A percentile compares a stretch with the other conserved stretches of the same genome.
Conservation (phyloP, 2,329 filamentous ascomycete species). For the Sporothrix phasma region DNA sequence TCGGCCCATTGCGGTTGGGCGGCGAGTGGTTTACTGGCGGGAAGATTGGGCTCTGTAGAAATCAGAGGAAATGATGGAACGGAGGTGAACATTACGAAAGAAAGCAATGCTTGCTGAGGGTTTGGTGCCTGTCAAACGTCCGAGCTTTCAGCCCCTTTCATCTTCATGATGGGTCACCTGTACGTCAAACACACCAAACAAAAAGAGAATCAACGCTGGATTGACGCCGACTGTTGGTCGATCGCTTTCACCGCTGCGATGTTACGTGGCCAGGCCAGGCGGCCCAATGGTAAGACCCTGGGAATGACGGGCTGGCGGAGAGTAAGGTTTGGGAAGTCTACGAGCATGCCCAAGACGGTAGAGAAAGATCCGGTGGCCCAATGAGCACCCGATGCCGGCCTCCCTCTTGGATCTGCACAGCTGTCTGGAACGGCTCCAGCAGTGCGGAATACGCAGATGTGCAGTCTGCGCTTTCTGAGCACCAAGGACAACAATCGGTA, state of each 20-base stretch:
- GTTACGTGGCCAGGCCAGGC: background rate
- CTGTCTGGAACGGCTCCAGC: background rate
- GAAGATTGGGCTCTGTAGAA: background rate
- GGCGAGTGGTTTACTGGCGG: background rate
- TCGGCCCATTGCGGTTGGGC: background rate
- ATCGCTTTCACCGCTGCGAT: background rate
- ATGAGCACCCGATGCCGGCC: background rate
- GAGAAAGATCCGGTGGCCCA: background rate
- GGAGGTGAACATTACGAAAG: background rate
- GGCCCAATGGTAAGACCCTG: constrained; percentile 4
- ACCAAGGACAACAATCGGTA: background rate
- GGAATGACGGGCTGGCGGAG: background rate
- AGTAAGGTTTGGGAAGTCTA: background rate
- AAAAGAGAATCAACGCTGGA: too few species aligned
- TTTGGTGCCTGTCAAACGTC: background rate
- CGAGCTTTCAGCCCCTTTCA: background rate
- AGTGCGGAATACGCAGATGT: background rate
- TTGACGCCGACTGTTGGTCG: too few species aligned
- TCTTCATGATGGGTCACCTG: background rate
- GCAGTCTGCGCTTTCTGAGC: background rate
- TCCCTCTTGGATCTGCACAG: background rate
- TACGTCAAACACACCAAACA: background rate
- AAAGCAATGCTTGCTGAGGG: background rate
- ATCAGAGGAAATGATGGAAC: background rate
- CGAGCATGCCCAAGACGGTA: background rate